A percentile compares a stretch with the other conserved stretches of the same genome.
Conservation (phyloP, 805 yeast species). For the Candida qinlingensis region DNA sequence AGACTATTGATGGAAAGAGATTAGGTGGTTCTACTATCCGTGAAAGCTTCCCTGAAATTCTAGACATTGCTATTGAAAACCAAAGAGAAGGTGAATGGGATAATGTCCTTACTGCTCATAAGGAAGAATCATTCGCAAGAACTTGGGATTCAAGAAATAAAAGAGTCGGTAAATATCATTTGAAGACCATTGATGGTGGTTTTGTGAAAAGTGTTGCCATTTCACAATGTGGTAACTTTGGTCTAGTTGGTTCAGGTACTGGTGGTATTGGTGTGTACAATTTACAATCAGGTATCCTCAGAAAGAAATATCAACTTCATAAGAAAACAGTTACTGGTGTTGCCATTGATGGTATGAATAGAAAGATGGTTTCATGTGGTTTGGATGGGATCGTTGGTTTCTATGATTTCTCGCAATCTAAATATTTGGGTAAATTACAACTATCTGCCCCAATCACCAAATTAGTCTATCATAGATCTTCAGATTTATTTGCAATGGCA, state of each 20-base stretch:
- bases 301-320: conserved; percentile 66
- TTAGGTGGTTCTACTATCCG: conserved; percentile 53
- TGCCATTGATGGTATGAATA: conserved; percentile 85
- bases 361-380: conserved; percentile 80
- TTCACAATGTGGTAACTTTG: conserved; percentile 94
- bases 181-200: conserved; percentile 75
- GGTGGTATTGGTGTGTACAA: conserved; percentile 88
- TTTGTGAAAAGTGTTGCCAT: conserved; percentile 69
- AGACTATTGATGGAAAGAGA: conserved; percentile 38
- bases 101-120: conserved; percentile 83
- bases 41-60: conserved; percentile 75
- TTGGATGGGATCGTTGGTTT: conserved; percentile 87
- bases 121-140: conserved; percentile 75
- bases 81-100: conserved; percentile 91
- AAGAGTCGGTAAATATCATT: conserved; percentile 68
- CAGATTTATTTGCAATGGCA: conserved; percentile 81
- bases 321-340: conserved; percentile 83
- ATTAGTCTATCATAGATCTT: conserved; percentile 71
- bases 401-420: conserved; percentile 73
- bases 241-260: conserved; percentile 76
- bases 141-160: conserved; percentile 84
- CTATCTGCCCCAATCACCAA: conserved; percentile 75
- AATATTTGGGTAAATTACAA: conserved; percentile 58
- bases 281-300: conserved; percentile 81
- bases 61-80: conserved; percentile 63